Evolutionary conservation across 2,329 filamentous ascomycete species (phyloP), one percentile per base, ranked within the genome.

Genomic region (Neurospora sp.): DNA sequence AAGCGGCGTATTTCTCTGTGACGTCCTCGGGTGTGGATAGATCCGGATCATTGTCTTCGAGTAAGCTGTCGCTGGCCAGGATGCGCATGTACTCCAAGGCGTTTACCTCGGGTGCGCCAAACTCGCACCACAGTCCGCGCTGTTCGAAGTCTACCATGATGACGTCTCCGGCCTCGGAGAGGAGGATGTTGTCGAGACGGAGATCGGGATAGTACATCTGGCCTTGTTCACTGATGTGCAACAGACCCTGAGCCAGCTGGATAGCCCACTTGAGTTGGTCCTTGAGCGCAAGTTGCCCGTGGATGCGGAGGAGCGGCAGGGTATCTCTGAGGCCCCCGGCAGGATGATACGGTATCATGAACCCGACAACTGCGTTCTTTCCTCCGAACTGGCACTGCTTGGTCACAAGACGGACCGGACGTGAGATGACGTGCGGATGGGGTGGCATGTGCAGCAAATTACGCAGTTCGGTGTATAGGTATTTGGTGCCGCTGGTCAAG

Each of bases 111-210:
- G 87, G 87, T 0, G 87, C 82, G 1, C 84, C 84, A 76, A 88
- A 89, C 75, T 88, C 85, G 77, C 84, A 87, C 87, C 87, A 89
- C 1, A 88, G 86, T 8, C 87, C 87, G 39, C 87, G 83, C 76
- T 89, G 87, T 77, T 89, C 87, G 74, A 89, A 88, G 72, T 89
- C 87, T 4, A 89, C 82, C 82, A 89, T 84, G 74, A 88, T 75
- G 10, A 83, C 77, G 69, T 87, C 81, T 23, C 78, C 79, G 1
- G 78, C 74, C 28, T 80, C 79, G 1, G 85, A 84, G 15, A 88
- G 77, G 3, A 89, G 83, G 40, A 89, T 80, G 73, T 89, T 88
- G 76, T 89, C 87, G 4, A 88, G 82, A 15, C 87, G 84, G 15
- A 88, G 81, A 72, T 89, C 87, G 1, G 86, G 85, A 72, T 88